Conservation (phyloP, 176 grass and related monocot species). For the Zoysia japonica region DNA sequence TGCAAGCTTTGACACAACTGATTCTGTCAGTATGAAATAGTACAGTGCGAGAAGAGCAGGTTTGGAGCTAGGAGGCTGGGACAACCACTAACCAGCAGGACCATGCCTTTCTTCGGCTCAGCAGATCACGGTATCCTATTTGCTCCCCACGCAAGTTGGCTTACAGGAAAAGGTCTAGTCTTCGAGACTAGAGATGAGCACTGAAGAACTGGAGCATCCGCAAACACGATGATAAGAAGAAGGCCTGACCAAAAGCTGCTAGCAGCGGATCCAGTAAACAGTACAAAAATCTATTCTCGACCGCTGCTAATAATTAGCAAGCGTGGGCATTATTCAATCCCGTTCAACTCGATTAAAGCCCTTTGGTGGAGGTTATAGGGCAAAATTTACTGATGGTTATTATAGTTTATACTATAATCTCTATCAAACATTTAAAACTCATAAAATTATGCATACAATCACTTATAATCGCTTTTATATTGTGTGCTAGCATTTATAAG, state of each 20-base stretch:
- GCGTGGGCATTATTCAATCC: conserved; percentile 43
- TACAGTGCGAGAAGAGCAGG: background rate
- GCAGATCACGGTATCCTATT: conserved; percentile 32
- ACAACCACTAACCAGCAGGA: conserved; percentile 25
- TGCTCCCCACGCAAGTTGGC: conserved; percentile 38
- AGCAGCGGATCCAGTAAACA: conserved; percentile 32
- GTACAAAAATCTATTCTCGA: conserved; percentile 38
- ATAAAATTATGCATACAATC: too few species aligned
- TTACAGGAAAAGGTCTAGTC: conserved; percentile 10
- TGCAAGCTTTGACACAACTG: background rate
- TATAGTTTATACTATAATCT: too few species aligned
- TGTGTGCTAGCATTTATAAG: too few species aligned
- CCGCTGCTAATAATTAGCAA: conserved; percentile 37
- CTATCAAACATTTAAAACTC: too few species aligned
- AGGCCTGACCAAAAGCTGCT: background rate
- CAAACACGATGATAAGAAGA: background rate
- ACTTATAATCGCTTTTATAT: too few species aligned
- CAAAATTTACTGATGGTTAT: too few species aligned
- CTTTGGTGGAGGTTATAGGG: too few species aligned
- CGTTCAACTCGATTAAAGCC: conserved; percentile 30
- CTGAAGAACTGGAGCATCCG: background rate
- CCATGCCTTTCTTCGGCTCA: conserved; percentile 31
- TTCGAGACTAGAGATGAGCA: too few species aligned
- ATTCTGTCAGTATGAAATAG: conserved; percentile 16
- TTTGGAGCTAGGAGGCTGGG: conserved; percentile 1